Base-by-base conservation (phyloP, 768 basidiomycete genomes). In the Phylloporus sp. region DNA sequence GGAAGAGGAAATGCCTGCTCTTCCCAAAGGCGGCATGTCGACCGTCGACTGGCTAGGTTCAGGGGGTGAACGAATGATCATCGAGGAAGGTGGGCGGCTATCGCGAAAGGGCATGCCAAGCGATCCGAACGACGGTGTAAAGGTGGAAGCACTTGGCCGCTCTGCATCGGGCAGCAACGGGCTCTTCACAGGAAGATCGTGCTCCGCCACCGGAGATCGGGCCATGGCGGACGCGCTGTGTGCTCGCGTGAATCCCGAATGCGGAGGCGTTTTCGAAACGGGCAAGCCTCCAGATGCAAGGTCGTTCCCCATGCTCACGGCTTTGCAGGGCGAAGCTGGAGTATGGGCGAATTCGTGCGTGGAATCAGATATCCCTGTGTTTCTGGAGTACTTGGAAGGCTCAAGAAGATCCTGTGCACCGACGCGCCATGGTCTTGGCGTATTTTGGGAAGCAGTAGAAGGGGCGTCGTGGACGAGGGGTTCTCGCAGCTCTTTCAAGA, bases 391-490 rank as follows among this genome's bases (percentile, higher is more conserved):
- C 22, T 18, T 39, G 9, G 55, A 46, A 9, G 59, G 45, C 27
- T 56, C 64, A 6, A 58, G 52, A 35, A 60, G 58, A 27, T 68
- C 66, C 26, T 42, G 55, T 22, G 64, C 34, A 22, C 44, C 57
- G 24, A 48, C 37, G 39, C 50, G 59, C 23, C 57, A 54, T 7
- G 50, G 24, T 44, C 20, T 52, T 18, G 50, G 43, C 37, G 50
- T 7, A 18, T 31, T 27, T 33, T 31, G 48, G 9, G 47, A 33
- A 34, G 47, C 10, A 28, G 38, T 22, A 4, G 51, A 11, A 20
- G 5, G 55, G 36, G 27, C 20, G 22, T 61, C 55, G 28, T 60
- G 54, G 38, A 35, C 35, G 13, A 40, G 21, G 10, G 39, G 33
- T 3, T 54, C 56, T 33, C 49, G 51, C 5, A 66, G 36, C 43